Base-by-base conservation (phyloP, 306 rosid species). In the Datisca glomerata region DNA sequence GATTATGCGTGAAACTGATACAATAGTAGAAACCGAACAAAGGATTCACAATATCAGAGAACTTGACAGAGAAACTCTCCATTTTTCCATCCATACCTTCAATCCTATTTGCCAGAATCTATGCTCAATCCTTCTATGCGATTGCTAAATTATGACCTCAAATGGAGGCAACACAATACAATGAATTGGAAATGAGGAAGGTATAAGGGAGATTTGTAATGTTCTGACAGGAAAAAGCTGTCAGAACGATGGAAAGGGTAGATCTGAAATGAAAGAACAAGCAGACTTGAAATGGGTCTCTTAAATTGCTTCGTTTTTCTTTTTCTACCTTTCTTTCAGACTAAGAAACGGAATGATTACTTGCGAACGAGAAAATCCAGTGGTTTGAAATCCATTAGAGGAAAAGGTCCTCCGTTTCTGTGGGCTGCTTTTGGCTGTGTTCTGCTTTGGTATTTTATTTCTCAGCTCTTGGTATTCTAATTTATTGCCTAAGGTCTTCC, bases 401-500 rank as follows among this genome's bases (percentile, higher is more conserved):
- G 16, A 22, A 28, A 39, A 53, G 14, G 21, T 40, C 59, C 49
- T 27, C 45, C 51, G 41, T 51, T 53, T 41, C 45, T 12, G 38
- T 29, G 63, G 81, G 79, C 51, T 62, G 24, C 41, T 41, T 10
- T 72, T 61, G 61, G 67, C 43, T 47, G 39, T 31, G n/a, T 31
- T 5, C 36, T 31, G 1, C 36, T 47, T 71, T 71, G 64, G 63
- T 69, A 64, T 66, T 43, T 75, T 57, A 14, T 33, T 6, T 63
- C 56, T 56, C 58, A 71, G 31, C 75, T 59, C 69, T 59, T 60
- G 42, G 63, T 40, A 72, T 72, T 53, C 74, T 58, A 75, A 73
- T 59, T 69, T 57, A 53, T 56, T 72, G 74, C 71, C 60, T 50
- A 71, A 49, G 74, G 66, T 76, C 65, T 82, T 79, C 93, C 68